Evolutionary conservation across 768 basidiomycete genomes (phyloP), one percentile per base, ranked within the genome.

Genomic region (Inosperma sp.): DNA sequence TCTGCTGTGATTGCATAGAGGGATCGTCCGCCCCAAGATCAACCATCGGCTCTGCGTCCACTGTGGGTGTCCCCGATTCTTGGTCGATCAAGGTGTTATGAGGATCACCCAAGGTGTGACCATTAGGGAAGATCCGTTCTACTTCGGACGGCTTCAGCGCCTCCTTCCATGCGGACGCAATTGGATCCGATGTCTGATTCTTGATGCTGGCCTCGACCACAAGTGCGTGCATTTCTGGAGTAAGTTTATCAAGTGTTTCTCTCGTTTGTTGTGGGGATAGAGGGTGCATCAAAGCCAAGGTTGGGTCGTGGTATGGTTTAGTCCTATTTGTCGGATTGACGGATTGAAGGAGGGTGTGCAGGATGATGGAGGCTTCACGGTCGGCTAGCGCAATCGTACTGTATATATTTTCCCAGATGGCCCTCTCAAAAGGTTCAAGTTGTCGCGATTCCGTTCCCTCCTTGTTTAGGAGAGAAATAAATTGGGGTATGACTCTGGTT

Each of bases 401-500:
- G 9, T 68, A 69, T 4, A 82, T 66, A 23, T 74, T 62, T 29
- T 77, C 74, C 16, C 77, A 68, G 39, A 79, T 63, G 12, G 70
- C 73, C 34, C 73, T 61, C 39, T 70, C 72, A 6, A 68, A 48
- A 5, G 63, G 60, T 30, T 73, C 69, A 5, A 69, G 63, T 35
- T 65, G 61, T 41, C 54, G 53, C 0, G 60, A 53, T 12, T 54
- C 29, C 4, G 49, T 41, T 2, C 54, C 56, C 17, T 54, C 51
- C 12, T 55, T 49, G 14, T 50, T 51, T 3, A 60, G 34, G 14
- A 62, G 47, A 8, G 83, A 79, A 54, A 82, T 77, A 49, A 92
- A 69, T 25, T 80, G 78, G 0, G 90, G 90, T 0, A 79, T 79
- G 5, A 93, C 81, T 16, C 84, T 74, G 13, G 78, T 80, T 8